Percentiles rank a stretch among this genome's conserved stretches.
Conservation (phyloP, 306 rosid species). For the Vachellia collinsii region DNA sequence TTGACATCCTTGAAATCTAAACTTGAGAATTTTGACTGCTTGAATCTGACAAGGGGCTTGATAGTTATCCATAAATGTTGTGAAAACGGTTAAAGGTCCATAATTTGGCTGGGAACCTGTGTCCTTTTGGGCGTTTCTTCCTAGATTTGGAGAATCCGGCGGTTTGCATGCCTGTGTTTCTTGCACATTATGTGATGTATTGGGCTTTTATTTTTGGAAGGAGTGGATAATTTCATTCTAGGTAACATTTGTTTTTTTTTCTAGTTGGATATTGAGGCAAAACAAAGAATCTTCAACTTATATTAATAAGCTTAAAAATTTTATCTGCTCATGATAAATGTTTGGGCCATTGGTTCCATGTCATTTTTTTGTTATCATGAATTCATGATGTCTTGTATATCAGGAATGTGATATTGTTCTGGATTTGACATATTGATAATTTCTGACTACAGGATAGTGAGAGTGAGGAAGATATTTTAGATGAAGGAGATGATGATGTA, state of each 20-base stretch:
- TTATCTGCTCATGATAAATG: neutral
- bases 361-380: neutral
- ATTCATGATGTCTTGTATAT: slow-evolving; percentile 3
- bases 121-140: neutral
- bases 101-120: neutral
- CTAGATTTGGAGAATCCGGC: neutral
- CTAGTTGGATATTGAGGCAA: neutral
- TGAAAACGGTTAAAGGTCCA: neutral
- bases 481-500: slow-evolving; percentile 86
- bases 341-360: slow-evolving; percentile 7
- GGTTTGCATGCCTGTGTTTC: neutral
- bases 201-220: neutral
- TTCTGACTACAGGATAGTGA: slow-evolving; percentile 67
- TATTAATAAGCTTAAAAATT: neutral
- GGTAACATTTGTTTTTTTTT: neutral
- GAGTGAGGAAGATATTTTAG: slow-evolving; percentile 87
- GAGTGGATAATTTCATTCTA: neutral
- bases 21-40: neutral
- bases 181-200: neutral
- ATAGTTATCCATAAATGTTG: neutral
- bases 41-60: neutral
- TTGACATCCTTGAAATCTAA: neutral
- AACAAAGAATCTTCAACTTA: neutral
- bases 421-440: slow-evolving; percentile 4
- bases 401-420: neutral